Evolutionary conservation across 305 asterid genomes (phyloP).

Genomic region (Rubia tinctorum): DNA sequence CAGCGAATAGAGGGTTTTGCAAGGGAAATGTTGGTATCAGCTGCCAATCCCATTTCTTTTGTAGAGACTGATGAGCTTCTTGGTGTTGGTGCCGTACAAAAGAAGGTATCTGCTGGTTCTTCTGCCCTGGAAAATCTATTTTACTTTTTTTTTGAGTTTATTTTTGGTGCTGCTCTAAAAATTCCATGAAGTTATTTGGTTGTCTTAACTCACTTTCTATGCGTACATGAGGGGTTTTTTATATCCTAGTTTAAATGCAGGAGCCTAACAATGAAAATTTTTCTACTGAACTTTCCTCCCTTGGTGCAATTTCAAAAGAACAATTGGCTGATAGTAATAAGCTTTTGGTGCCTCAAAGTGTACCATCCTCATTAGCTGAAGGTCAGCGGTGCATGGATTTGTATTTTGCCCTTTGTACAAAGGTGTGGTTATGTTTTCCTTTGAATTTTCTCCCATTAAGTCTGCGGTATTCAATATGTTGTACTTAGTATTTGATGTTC

Average conservation of each 20-base stretch:
- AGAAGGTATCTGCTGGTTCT: conserved; percentile 40
- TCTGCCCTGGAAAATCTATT: background rate
- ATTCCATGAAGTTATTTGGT: background rate
- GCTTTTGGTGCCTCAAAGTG: conserved; percentile 53
- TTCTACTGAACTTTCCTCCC: conserved; percentile 43
- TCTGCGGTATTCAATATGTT: background rate
- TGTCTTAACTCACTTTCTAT: background rate
- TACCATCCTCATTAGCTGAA: conserved; percentile 53
- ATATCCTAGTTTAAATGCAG: conserved; percentile 35
- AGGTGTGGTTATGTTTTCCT: conserved; percentile 44
- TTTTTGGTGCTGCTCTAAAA: background rate
- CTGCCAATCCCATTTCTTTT: conserved; percentile 42
- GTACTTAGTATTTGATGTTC: conserved; percentile 21
- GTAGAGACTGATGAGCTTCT: conserved; percentile 40
- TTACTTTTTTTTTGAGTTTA: background rate
- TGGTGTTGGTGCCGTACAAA: conserved; percentile 45
- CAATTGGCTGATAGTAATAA: conserved; percentile 41
- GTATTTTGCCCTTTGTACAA: conserved; percentile 97
- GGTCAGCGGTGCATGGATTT: conserved; percentile 88
- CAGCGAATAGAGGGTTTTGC: conserved; percentile 86
- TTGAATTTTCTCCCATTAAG: too few species aligned
- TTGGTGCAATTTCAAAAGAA: conserved; percentile 36
- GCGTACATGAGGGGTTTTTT: background rate
- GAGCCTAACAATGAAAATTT: conserved; percentile 39
- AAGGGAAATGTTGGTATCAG: conserved; percentile 73